These are phyloP conservation scores for Cucumis melo DNA, from an alignment of 306 rosid genomes.

Conservation along the genomic window DNA sequence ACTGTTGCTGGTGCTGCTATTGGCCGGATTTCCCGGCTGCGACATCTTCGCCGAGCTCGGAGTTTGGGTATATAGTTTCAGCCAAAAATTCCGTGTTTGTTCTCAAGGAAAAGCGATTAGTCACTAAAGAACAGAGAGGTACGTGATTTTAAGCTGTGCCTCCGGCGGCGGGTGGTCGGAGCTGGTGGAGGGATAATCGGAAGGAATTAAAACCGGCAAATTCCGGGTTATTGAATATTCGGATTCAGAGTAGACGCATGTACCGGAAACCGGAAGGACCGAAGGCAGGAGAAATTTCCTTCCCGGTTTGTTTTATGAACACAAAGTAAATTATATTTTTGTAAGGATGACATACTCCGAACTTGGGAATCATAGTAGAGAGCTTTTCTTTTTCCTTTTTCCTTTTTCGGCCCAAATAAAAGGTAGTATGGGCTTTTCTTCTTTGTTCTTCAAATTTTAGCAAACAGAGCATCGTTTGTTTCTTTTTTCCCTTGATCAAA, in stretches of 20 bases:
- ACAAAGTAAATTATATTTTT: not conserved
- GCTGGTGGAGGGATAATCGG: not conserved
- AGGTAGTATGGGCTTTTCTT: no score
- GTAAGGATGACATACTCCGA: no score
- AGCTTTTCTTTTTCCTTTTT: no score
- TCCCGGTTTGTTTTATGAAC: not conserved
- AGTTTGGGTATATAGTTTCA: not conserved
- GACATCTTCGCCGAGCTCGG: conserved; percentile 8
- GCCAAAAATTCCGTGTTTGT: not conserved
- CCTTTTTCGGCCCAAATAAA: no score
- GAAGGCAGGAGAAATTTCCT: not conserved
- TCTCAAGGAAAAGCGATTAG: not conserved
- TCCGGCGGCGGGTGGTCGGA: not conserved
- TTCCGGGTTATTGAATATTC: not conserved
- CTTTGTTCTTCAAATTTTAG: no score
- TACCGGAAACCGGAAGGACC: conserved; percentile 6
- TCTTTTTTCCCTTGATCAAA: no score
- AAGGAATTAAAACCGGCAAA: not conserved
- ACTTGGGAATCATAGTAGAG: no score
- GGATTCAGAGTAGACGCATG: not conserved
- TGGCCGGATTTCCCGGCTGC: not conserved
- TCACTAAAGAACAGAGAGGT: not conserved
- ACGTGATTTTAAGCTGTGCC: not conserved
- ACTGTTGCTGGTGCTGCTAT: not conserved
- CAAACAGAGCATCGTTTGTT: no score